These are phyloP conservation scores for Hemisphaericaspora xylanilytica DNA, from an alignment of 1,139 yeast species.

Conservation along the genomic window DNA sequence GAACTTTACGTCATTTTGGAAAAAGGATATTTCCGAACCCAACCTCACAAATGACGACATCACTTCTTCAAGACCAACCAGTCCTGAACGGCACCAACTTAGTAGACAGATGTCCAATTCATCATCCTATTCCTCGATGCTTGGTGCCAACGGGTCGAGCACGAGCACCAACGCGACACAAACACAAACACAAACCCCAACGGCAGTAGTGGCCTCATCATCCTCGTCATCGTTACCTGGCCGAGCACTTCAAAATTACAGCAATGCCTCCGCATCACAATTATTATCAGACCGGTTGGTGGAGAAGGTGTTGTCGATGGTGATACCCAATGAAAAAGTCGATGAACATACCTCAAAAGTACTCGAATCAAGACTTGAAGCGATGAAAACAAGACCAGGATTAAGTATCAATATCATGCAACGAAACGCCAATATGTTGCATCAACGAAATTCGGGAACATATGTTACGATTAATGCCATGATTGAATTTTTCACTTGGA, in stretches of 20 bases:
- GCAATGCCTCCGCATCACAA: constrained; percentile 15
- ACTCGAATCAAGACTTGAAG: constrained; percentile 48
- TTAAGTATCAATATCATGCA: constrained; percentile 70
- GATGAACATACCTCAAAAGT: constrained; percentile 37
- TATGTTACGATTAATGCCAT: constrained; percentile 60
- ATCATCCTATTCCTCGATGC: too few relatives aligned
- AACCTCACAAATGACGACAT: background rate
- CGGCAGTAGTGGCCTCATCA: too few relatives aligned
- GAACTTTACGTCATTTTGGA: constrained; percentile 18
- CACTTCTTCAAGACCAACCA: background rate
- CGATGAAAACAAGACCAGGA: constrained; percentile 65
- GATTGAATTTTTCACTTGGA: constrained; percentile 60
- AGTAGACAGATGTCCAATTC: background rate
- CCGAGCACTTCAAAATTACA: constrained; percentile 2
- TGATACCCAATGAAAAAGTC: constrained; percentile 60
- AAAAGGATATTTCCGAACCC: background rate
- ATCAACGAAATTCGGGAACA: constrained; percentile 60
- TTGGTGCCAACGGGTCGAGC: too few relatives aligned
- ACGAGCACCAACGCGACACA: too few relatives aligned
- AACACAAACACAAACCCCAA: too few relatives aligned
- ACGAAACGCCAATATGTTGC: constrained; percentile 62
- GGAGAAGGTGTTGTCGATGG: constrained; percentile 67
- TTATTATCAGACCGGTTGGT: constrained; percentile 62
- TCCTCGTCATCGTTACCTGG: constrained; percentile 3
- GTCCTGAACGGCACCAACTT: constrained; percentile 1